Evolutionary conservation across 495 filamentous ascomycete species (phyloP), one percentile per base, ranked within the genome.

Genomic region (Astrothelium macrocarpum): DNA sequence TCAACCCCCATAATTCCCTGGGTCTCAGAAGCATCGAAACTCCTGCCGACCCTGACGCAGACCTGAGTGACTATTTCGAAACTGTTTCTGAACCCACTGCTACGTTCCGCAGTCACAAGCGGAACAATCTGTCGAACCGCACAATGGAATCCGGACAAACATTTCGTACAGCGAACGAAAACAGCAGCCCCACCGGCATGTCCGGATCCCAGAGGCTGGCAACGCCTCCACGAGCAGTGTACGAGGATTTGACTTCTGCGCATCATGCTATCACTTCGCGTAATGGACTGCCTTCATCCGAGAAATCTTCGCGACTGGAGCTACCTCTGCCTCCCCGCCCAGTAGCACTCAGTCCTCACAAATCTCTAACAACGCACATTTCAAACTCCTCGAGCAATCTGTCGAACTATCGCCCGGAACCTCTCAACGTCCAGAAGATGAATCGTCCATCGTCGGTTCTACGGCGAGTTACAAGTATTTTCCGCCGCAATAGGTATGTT

Each of bases 1-100:
- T 73, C 46, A 73, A 73, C 56, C 71, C 71, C 0, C 71, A 72
- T 63, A 42, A 67, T 2, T 73, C 71, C 2, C 65, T 73, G 10
- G 25, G 60, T 28, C 39, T 70, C 20, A 63, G 66, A 43, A 61
- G 69, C 45, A 67, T 73, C 43, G 70, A 66, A 23, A 70, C 71
- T 14, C 71, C 71, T 1, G 64, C 64, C 2, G 64, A 66, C 32
- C 32, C 66, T 14, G 71, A 73, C 59, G 43, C 58, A 12, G 70
- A 73, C 20, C 61, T 63, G 4, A 31, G 42, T 26, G 71, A 73
- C 11, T 71, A 71, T 59, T 64, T 70, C n/a, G 32, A 56, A 39
- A 60, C 59, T n/a, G 28, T n/a, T 28, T 60, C 59, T 36, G 32
- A 43, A 14, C 59, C 59, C 18, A 25, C 59, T 3, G 39, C 34